Base-by-base conservation (phyloP, 2,329 filamentous ascomycete species). In the Calonectria pauciramosa region DNA sequence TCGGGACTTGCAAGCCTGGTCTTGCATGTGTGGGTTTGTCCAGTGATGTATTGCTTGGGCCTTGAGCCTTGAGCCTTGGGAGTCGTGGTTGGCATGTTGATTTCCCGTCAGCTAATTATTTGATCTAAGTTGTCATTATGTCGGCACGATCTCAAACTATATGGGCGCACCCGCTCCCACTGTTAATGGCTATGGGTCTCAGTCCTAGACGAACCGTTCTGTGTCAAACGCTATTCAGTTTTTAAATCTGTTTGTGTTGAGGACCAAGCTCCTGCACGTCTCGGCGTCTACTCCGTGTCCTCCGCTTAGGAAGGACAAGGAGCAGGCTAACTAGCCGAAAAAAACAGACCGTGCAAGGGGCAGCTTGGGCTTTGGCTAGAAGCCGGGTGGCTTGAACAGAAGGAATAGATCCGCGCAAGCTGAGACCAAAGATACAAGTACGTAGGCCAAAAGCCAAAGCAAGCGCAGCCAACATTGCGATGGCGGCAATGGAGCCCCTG, bases 201-300 rank as follows among this genome's bases (percentile, higher is more conserved):
- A 52, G 65, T 68, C 30, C 65, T 64, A 34, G 70, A 77, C 60
- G 67, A 67, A 71, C 73, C 70, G 66, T 66, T 68, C 54, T 52
- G 41, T 64, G 44, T 34, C 52, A 66, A 52, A 49, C 67, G 66
- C 52, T 56, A 51, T 54, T 38, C 47, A 54, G 47, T 20, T 54
- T 70, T 18, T 41, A 49, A 64, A 41, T 72, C 66, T 38, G 49
- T 41, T 72, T 44, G 41, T 68, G 41, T 49, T 6, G 54, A 68
- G 47, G 47, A 34, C 69, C 47, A 52, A 64, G 44, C 44, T n/a
- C 52, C 59, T 41, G 56, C 67, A 70, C 60, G 49, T 59, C 30
- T 71, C 54, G 52, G 67, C 38, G 63, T 59, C 64, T 72, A 38
- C 49, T 49, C 70, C 67, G 63, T 75, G 56, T 38, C 32, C 54